phyloP scores from a whole-genome alignment of 768 basidiomycete genomes.

The Pluteus cervinus region DNA sequence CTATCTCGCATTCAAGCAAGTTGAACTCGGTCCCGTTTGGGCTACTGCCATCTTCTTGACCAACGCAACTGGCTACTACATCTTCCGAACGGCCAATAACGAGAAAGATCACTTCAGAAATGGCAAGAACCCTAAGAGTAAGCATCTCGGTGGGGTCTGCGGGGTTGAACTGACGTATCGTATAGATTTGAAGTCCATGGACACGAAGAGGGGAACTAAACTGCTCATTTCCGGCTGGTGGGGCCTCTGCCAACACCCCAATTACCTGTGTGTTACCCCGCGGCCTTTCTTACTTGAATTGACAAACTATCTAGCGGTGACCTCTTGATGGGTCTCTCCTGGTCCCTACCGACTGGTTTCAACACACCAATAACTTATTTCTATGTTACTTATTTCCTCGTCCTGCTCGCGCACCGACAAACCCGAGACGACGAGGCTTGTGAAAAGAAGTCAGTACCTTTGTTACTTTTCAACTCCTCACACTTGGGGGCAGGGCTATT shows the following conservation, averaged over 20 bases:
- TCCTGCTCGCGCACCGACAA: slow-evolving; percentile 89
- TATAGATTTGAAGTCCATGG: slow-evolving; percentile 70
- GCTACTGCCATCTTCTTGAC: slow-evolving; percentile 55
- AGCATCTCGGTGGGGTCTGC: slow-evolving; percentile 11
- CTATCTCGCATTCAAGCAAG: slow-evolving; percentile 85
- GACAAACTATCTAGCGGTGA: slow-evolving; percentile 53
- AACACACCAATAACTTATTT: slow-evolving; percentile 94
- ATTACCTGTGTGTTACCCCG: slow-evolving; percentile 59
- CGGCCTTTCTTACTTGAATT: not conserved
- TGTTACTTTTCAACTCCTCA: not conserved
- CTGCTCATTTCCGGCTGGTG: slow-evolving; percentile 97
- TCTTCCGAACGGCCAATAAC: slow-evolving; percentile 83
- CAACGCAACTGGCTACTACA: slow-evolving; percentile 77
- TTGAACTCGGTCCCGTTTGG: slow-evolving; percentile 63
- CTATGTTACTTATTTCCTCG: slow-evolving; percentile 83
- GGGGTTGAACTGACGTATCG: slow-evolving; percentile 1
- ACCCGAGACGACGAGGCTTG: slow-evolving; percentile 89
- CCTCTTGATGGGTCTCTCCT: slow-evolving; percentile 83
- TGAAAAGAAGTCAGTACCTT: slow-evolving; percentile 63
- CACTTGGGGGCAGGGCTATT: no score
- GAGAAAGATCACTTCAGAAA: slow-evolving; percentile 97
- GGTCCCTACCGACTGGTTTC: slow-evolving; percentile 92
- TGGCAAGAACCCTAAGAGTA: slow-evolving; percentile 92
- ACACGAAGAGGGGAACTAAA: slow-evolving; percentile 82
- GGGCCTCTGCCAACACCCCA: slow-evolving; percentile 91